Evolutionary conservation across 805 yeast genomes (phyloP).

Genomic region (Yamadazyma nakazawae): DNA sequence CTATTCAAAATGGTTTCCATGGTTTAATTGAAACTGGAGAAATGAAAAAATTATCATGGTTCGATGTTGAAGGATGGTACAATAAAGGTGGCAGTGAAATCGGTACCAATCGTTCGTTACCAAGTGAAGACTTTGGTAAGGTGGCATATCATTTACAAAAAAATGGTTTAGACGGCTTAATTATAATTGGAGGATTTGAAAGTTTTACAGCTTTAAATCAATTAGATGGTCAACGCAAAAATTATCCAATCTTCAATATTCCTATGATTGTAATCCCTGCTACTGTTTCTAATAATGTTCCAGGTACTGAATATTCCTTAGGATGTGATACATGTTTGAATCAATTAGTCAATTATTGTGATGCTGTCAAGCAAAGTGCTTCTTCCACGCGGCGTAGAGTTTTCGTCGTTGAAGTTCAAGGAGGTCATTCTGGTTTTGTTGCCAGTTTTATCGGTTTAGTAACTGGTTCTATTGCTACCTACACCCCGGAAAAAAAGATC

Average conservation of each 20-base stretch:
- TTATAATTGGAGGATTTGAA: constrained; percentile 80
- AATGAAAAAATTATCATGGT: constrained; percentile 60
- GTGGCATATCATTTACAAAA: constrained; percentile 72
- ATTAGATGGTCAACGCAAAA: constrained; percentile 55
- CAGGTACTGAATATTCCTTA: constrained; percentile 75
- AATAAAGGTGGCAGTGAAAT: constrained; percentile 75
- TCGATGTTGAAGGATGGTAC: constrained; percentile 71
- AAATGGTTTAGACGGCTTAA: constrained; percentile 64
- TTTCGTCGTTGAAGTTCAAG: constrained; percentile 80
- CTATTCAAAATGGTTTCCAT: constrained; percentile 70
- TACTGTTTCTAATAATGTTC: constrained; percentile 76
- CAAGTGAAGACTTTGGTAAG: constrained; percentile 64
- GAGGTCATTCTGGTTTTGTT: constrained; percentile 79
- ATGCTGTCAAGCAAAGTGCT: constrained; percentile 75
- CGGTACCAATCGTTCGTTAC: constrained; percentile 74
- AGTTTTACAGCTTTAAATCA: constrained; percentile 70
- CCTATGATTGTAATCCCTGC: constrained; percentile 81
- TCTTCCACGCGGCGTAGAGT: constrained; percentile 75
- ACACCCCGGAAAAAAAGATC: constrained; percentile 72
- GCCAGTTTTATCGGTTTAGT: constrained; percentile 68
- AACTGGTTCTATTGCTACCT: constrained; percentile 70
- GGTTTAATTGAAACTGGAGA: constrained; percentile 66
- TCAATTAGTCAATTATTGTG: constrained; percentile 68
- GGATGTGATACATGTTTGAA: constrained; percentile 78
- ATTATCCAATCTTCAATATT: constrained; percentile 68